These are phyloP conservation scores for Diaporthe destruens DNA, from an alignment of 2,329 filamentous ascomycete species.

Conservation along the genomic window DNA sequence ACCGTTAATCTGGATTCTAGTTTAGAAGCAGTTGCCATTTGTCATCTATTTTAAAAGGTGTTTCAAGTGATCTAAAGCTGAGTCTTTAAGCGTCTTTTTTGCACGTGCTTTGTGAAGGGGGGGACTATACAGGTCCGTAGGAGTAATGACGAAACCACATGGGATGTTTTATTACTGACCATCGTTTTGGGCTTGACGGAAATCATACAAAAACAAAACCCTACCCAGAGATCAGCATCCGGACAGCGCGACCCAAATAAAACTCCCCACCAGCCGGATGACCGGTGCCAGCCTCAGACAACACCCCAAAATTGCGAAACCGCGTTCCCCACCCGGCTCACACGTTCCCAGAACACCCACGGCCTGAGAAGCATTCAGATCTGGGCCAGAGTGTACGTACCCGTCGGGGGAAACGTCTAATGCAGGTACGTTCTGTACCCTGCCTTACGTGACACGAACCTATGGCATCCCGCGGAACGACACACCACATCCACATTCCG, in stretches of 20 bases:
- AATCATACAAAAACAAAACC: background rate
- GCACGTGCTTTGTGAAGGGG: too few relatives aligned
- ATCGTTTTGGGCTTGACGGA: background rate
- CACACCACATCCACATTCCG: background rate
- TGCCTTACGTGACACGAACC: background rate
- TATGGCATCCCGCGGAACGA: background rate
- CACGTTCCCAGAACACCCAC: background rate
- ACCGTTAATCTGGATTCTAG: background rate
- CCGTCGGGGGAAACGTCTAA: background rate
- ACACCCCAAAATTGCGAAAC: background rate
- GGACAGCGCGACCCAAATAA: background rate
- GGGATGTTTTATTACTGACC: background rate
- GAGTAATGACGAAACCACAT: too few relatives aligned
- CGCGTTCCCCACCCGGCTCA: background rate
- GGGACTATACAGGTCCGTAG: too few relatives aligned
- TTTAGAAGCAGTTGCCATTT: background rate
- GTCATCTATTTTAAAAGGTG: too few relatives aligned
- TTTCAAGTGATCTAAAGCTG: too few relatives aligned
- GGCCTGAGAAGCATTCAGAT: too few relatives aligned
- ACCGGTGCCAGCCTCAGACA: background rate
- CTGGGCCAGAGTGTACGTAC: background rate
- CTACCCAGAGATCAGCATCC: background rate
- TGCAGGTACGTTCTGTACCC: background rate
- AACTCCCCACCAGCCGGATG: background rate
- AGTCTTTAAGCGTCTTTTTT: too few relatives aligned